These are phyloP conservation scores for Penicillium simplicissimum DNA, from an alignment of 495 filamentous ascomycete genomes.

Conservation along the genomic window DNA sequence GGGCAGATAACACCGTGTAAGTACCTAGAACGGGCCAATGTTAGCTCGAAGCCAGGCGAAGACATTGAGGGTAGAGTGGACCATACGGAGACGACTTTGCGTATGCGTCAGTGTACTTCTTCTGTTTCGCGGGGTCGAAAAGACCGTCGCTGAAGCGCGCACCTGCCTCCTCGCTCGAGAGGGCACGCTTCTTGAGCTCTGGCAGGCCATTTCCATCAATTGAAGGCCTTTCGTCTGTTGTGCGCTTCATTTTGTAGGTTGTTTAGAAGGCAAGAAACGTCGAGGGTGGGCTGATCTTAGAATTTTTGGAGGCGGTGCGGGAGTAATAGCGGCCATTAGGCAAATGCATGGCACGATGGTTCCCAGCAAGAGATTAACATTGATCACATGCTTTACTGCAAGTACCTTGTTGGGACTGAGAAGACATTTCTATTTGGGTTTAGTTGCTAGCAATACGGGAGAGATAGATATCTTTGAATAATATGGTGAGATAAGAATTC, in stretches of 20 bases:
- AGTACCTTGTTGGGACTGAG: too few species aligned
- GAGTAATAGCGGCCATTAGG: neutral
- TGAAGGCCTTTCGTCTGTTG: slow-evolving; percentile 42
- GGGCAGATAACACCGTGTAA: slow-evolving; percentile 85
- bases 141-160: slow-evolving; percentile 71
- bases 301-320: slow-evolving; percentile 16
- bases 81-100: slow-evolving; percentile 68
- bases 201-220: slow-evolving; percentile 44
- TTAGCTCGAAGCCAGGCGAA: slow-evolving; percentile 14
- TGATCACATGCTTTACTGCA: too few species aligned
- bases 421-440: too few species aligned
- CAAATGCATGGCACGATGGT: neutral
- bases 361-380: too few species aligned
- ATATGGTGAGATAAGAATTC: too few species aligned
- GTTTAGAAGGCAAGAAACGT: neutral
- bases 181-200: slow-evolving; percentile 52
- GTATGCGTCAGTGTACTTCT: slow-evolving; percentile 70
- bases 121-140: slow-evolving; percentile 66
- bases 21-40: slow-evolving; percentile 52
- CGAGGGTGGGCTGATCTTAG: slow-evolving; percentile 20
- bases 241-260: slow-evolving; percentile 55
- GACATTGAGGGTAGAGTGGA: slow-evolving; percentile 7
- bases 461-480: too few species aligned
- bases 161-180: slow-evolving; percentile 48
- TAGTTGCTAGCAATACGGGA: too few species aligned